phyloP scores from a whole-genome alignment of 148 eudicot genomes.

The Cornus controversa region DNA sequence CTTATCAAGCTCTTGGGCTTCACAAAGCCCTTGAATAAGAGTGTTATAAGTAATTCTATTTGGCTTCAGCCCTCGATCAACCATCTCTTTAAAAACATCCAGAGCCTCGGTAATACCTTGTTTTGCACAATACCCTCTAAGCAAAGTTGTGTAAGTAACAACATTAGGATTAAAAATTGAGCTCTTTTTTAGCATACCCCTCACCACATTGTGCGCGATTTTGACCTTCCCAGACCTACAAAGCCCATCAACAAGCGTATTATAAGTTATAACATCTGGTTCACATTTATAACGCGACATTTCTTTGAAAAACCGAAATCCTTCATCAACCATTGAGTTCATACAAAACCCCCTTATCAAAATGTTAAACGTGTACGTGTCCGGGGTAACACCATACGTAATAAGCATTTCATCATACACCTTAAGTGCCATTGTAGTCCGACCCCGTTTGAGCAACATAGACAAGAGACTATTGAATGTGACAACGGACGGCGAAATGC shows the following conservation, averaged over 20 bases:
- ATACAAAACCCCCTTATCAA: conserved; percentile 48
- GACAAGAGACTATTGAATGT: conserved; percentile 37
- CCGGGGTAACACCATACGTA: conserved; percentile 41
- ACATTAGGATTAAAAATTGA: conserved; percentile 40
- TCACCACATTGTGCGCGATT: conserved; percentile 37
- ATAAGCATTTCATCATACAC: conserved; percentile 51
- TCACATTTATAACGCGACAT: conserved; percentile 28
- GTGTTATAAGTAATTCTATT: conserved; percentile 43
- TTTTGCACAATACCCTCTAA: conserved; percentile 45
- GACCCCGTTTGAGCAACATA: conserved; percentile 38
- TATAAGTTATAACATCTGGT: conserved; percentile 43
- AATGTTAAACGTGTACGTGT: conserved; percentile 38
- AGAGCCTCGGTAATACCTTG: conserved; percentile 25
- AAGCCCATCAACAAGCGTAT: conserved; percentile 51
- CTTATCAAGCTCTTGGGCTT: conserved; percentile 30
- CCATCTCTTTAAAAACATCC: conserved; percentile 37
- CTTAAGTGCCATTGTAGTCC: conserved; percentile 29
- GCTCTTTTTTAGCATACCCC: conserved; percentile 36
- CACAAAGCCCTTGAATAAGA: conserved; percentile 44
- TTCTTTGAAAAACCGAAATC: conserved; percentile 39
- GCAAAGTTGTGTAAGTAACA: conserved; percentile 46
- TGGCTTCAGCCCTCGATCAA: conserved; percentile 29
- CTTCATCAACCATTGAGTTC: conserved; percentile 43
- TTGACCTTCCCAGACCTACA: conserved; percentile 44
- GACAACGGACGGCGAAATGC: conserved; percentile 35